These are phyloP conservation scores for Cryptosporidium parvum DNA, from an alignment of 169 alveolate genomes.

Conservation along the genomic window DNA sequence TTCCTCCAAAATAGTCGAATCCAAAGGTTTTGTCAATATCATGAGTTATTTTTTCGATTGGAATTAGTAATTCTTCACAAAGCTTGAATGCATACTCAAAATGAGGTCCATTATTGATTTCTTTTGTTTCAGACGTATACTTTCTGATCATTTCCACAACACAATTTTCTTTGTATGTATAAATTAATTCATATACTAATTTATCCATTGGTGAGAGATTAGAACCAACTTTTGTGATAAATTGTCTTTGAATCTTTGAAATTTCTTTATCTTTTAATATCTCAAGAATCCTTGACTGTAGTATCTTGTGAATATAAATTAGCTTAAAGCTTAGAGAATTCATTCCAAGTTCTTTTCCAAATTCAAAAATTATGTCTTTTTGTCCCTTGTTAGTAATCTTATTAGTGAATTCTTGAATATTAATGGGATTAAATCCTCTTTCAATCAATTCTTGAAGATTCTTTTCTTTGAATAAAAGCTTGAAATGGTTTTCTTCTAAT, in stretches of 20 bases:
- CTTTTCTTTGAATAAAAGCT: neutral
- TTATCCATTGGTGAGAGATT: constrained; percentile 22
- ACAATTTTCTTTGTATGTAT: constrained; percentile 41
- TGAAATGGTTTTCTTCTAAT: constrained; percentile 15
- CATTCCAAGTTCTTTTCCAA: constrained; percentile 60
- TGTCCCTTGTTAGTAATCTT: constrained; percentile 11
- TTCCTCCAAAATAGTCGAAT: neutral
- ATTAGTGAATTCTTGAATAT: neutral
- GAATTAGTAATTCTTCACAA: constrained; percentile 1
- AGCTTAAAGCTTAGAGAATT: constrained; percentile 25
- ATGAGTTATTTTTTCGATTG: neutral
- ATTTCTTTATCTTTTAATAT: neutral
- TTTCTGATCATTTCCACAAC: constrained; percentile 28
- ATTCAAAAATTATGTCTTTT: neutral
- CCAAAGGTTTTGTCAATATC: constrained; percentile 12
- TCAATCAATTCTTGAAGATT: constrained; percentile 1
- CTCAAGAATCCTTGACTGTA: neutral
- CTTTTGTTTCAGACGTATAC: neutral
- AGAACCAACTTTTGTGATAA: neutral
- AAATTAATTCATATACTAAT: constrained; percentile 15
- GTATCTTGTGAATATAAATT: neutral
- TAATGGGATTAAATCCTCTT: constrained; percentile 43
- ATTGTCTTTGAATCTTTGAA: constrained; percentile 6
- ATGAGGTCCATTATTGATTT: neutral
- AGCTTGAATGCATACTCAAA: constrained; percentile 23